These are phyloP conservation scores for Termitomyces sp. DNA, from an alignment of 768 basidiomycete genomes.

Conservation along the genomic window DNA sequence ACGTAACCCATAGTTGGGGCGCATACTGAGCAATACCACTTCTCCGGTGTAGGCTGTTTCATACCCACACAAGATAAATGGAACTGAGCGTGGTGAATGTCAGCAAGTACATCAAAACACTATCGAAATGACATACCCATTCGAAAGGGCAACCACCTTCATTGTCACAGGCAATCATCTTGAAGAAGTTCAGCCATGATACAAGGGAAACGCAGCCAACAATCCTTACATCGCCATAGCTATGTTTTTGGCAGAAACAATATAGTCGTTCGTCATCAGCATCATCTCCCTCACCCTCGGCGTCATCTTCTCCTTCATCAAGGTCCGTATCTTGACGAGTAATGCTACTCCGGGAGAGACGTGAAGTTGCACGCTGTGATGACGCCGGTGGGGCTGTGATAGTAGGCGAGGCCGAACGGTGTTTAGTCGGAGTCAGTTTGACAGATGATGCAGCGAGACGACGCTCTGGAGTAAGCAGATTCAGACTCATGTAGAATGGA, in stretches of 20 bases:
- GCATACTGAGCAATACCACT: constrained; percentile 53
- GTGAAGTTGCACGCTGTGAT: constrained; percentile 34
- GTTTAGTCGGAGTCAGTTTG: constrained; percentile 35
- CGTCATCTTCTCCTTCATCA: constrained; percentile 38
- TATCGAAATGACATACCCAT: constrained; percentile 46
- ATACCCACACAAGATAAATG: constrained; percentile 58
- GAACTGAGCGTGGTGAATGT: constrained; percentile 35
- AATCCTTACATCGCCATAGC: constrained; percentile 41
- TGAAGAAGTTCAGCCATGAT: not conserved
- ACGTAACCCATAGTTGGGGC: constrained; percentile 19
- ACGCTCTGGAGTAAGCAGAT: constrained; percentile 27
- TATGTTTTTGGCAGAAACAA: constrained; percentile 48
- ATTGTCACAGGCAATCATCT: constrained; percentile 76
- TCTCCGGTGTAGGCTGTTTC: constrained; percentile 40
- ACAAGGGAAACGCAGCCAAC: not conserved
- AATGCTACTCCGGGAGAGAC: constrained; percentile 39
- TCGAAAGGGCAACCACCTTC: constrained; percentile 58
- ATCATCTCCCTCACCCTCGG: constrained; percentile 34
- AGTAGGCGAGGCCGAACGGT: constrained; percentile 40
- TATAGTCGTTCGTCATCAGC: constrained; percentile 44
- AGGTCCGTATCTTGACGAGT: constrained; percentile 27
- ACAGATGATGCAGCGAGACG: constrained; percentile 35
- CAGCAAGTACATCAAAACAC: not conserved
- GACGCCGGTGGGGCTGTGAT: constrained; percentile 23
- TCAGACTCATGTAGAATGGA: not conserved